Percentiles rank a stretch among this genome's conserved stretches.
phyloP scores from a whole-genome alignment of 73 alveolate species.

The Symbiodinium pilosum region DNA sequence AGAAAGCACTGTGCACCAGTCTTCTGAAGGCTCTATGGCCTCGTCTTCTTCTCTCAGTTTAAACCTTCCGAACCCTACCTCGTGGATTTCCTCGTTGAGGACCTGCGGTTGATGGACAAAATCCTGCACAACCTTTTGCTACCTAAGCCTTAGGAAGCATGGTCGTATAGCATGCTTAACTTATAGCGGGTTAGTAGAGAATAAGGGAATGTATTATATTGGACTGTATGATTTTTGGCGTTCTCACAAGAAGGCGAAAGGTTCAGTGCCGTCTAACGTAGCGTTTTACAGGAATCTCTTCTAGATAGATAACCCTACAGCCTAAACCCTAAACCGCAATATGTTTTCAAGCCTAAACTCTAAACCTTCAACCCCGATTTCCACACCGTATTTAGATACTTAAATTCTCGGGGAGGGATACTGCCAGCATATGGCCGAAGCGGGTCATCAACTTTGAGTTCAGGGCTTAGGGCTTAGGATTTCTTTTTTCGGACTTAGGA shows the following conservation, averaged over 20 bases:
- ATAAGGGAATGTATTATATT: no score
- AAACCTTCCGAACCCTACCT: conserved; percentile 77
- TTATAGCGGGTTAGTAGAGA: no score
- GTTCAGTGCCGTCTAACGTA: not conserved
- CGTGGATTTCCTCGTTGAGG: conserved; percentile 74
- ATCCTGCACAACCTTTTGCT: no score
- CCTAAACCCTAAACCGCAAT: not conserved
- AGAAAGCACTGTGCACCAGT: not conserved
- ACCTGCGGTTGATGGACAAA: no score
- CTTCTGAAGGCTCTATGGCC: conserved; percentile 46
- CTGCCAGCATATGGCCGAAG: no score
- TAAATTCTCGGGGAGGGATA: no score
- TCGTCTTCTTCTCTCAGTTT: conserved; percentile 67
- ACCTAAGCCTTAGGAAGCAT: not conserved
- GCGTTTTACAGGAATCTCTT: not conserved
- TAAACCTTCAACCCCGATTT: not conserved
- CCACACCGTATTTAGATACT: not conserved
- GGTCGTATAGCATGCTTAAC: no score
- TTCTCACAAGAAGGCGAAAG: no score
- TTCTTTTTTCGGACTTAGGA: no score
- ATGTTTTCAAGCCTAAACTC: not conserved
- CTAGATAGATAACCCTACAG: not conserved
- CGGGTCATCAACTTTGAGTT: no score
- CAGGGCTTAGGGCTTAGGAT: no score
- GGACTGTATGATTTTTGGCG: no score